phyloP scores from a whole-genome alignment of 2,329 filamentous ascomycete genomes.

The Colletotrichum simmondsii region DNA sequence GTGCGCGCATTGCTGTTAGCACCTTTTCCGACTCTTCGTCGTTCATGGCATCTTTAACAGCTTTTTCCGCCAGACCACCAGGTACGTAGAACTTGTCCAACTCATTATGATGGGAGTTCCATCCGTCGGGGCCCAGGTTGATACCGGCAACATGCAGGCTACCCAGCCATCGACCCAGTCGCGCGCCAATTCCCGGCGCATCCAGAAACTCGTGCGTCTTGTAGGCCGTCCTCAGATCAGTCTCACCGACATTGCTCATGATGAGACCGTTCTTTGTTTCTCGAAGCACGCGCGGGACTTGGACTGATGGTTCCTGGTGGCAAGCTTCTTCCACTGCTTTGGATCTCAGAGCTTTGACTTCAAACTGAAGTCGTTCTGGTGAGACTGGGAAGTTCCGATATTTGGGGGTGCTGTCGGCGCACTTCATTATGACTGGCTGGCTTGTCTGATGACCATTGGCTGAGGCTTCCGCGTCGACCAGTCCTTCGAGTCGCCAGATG shows the following conservation, averaged over 20 bases:
- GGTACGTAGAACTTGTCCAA: not conserved
- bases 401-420: constrained; percentile 9
- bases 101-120: not conserved
- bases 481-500: not conserved
- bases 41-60: not conserved
- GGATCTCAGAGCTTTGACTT: not conserved
- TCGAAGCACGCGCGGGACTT: not conserved
- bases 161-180: not conserved
- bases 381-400: not conserved
- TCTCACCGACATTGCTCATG: not conserved
- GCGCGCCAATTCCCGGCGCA: not conserved
- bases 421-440: not conserved
- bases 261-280: not conserved
- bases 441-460: not conserved
- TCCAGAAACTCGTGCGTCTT: not conserved
- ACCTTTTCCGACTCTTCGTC: not conserved
- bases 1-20: not conserved
- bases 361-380: not conserved
- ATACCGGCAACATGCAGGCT: not conserved
- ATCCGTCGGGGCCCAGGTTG: not conserved
- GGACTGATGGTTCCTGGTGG: not conserved
- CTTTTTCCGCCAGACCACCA: not conserved
- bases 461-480: not conserved
- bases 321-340: not conserved
- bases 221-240: not conserved